Evolutionary conservation across 108 stramenopile species (phyloP).

Genomic region (Schizochytrium sp.): DNA sequence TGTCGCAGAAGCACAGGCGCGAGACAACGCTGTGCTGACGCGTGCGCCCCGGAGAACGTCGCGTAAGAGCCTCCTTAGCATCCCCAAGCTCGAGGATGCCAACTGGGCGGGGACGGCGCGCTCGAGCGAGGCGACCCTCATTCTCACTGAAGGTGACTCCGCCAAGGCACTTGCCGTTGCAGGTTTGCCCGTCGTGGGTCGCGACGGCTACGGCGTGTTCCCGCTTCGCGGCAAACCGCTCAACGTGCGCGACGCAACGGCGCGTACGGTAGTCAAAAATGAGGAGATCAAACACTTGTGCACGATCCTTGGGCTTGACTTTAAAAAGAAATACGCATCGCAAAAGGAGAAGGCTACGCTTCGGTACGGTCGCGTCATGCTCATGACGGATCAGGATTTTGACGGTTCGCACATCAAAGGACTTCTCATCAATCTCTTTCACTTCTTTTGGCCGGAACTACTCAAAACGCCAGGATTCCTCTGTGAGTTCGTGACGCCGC

Average conservation of each 20-base stretch:
- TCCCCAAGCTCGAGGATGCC: constrained; percentile 88
- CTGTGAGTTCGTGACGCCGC: constrained; percentile 73
- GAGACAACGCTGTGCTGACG: not conserved
- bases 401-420: constrained; percentile 88
- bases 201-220: constrained; percentile 86
- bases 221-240: constrained; percentile 93
- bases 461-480: constrained; percentile 66
- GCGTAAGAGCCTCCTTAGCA: constrained; percentile 35
- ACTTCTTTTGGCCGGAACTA: constrained; percentile 77
- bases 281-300: constrained; percentile 59
- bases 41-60: constrained; percentile 35
- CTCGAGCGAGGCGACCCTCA: constrained; percentile 48
- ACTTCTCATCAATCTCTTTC: constrained; percentile 79
- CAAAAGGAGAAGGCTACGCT: constrained; percentile 49
- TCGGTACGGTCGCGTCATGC: constrained; percentile 80
- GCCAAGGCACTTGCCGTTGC: constrained; percentile 86
- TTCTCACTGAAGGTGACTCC: constrained; percentile 90
- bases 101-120: constrained; percentile 62
- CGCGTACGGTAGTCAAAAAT: constrained; percentile 73
- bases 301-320: constrained; percentile 73
- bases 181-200: constrained; percentile 79
- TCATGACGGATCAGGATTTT: constrained; percentile 86
- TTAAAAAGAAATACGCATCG: constrained; percentile 65
- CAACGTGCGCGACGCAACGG: constrained; percentile 82
- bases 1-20: not conserved